phyloP scores from a whole-genome alignment of 1,139 yeast genomes.

The Spathaspora sp. region DNA sequence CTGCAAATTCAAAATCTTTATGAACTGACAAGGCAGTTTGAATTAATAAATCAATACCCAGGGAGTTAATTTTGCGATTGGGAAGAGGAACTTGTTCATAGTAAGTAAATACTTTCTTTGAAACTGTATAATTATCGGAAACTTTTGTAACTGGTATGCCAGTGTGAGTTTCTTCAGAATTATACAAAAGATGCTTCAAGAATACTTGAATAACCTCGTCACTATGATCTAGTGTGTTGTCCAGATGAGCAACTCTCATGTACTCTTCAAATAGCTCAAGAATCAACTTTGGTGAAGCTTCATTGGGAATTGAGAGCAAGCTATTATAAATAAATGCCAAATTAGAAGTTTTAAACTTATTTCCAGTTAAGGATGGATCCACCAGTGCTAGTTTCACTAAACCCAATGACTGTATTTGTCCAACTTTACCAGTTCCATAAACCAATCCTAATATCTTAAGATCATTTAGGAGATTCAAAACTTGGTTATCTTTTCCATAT shows the following conservation, averaged over 20 bases:
- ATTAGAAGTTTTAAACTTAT: constrained; percentile 22
- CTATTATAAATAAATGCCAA: constrained; percentile 29
- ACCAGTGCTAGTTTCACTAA: constrained; percentile 30
- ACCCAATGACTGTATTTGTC: constrained; percentile 13
- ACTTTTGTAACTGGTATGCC: constrained; percentile 6
- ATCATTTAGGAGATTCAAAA: constrained; percentile 24
- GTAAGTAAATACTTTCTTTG: constrained; percentile 31
- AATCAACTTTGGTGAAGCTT: constrained; percentile 18
- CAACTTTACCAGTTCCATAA: constrained; percentile 20
- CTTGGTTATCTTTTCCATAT: constrained; percentile 17
- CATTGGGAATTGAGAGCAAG: constrained; percentile 17
- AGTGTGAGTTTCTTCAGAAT: background rate
- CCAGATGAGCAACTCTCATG: constrained; percentile 6
- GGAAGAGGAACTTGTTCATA: constrained; percentile 16
- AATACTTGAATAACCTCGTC: constrained; percentile 7
- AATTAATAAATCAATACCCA: constrained; percentile 30
- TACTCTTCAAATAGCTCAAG: constrained; percentile 22
- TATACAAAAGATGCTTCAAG: constrained; percentile 18
- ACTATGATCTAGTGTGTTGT: background rate
- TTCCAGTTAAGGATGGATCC: constrained; percentile 27
- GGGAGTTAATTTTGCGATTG: constrained; percentile 18
- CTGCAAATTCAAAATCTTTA: constrained; percentile 37
- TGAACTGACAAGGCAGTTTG: constrained; percentile 29
- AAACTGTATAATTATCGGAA: constrained; percentile 24
- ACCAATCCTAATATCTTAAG: constrained; percentile 24